These are phyloP conservation scores for Gynostemma pentaphyllum DNA, from an alignment of 306 rosid genomes.

Conservation along the genomic window DNA sequence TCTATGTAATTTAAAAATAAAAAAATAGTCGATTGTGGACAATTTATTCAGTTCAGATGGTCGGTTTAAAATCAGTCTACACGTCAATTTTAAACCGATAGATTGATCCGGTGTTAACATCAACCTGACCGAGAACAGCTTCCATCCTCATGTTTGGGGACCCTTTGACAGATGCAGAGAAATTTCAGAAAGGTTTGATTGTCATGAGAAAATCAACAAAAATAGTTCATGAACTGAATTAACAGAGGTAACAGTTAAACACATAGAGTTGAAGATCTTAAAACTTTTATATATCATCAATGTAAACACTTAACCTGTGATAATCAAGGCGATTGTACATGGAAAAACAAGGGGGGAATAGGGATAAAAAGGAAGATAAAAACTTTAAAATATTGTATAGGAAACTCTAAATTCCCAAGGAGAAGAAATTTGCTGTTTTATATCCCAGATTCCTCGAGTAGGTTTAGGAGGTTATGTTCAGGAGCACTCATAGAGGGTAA, in stretches of 20 bases:
- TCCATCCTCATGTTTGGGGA: neutral
- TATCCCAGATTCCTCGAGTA: conserved; percentile 83
- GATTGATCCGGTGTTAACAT: too few relatives aligned
- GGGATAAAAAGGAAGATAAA: neutral
- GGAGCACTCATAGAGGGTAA: conserved; percentile 94
- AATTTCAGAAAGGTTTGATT: too few relatives aligned
- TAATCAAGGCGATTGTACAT: conserved; percentile 8
- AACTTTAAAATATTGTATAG: conserved; percentile 7
- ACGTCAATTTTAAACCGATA: too few relatives aligned
- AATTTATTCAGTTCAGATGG: too few relatives aligned
- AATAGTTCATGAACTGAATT: neutral
- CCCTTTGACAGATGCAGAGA: too few relatives aligned
- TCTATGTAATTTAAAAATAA: too few relatives aligned
- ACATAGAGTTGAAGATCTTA: conserved; percentile 1
- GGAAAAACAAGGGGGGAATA: neutral
- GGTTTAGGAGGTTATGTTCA: conserved; percentile 63
- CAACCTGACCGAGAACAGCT: too few relatives aligned
- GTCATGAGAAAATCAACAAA: neutral
- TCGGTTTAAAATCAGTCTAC: too few relatives aligned
- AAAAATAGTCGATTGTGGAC: too few relatives aligned
- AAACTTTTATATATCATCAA: neutral
- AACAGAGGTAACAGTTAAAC: neutral
- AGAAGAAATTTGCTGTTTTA: conserved; percentile 29
- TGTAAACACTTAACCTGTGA: conserved; percentile 7
- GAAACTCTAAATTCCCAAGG: conserved; percentile 5